Conservation (phyloP, 768 basidiomycete species). For the Sporobolomyces phaffii region DNA sequence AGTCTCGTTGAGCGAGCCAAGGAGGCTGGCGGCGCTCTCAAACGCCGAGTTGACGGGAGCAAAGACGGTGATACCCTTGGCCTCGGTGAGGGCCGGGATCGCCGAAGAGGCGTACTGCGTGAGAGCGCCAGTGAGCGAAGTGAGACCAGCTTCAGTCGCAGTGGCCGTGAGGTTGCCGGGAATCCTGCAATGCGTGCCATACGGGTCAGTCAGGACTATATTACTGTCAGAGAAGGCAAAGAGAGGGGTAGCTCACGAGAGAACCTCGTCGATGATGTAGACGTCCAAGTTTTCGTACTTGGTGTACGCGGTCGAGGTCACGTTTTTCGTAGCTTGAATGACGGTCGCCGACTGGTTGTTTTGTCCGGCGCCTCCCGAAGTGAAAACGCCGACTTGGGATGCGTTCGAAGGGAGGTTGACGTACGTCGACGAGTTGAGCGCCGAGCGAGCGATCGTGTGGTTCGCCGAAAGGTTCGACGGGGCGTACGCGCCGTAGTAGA, state of each 20-base stretch:
- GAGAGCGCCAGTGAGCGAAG: slow-evolving; percentile 43
- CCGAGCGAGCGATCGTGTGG: slow-evolving; percentile 45
- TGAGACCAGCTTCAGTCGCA: slow-evolving; percentile 39
- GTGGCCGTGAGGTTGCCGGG: slow-evolving; percentile 41
- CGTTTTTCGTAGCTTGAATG: slow-evolving; percentile 43
- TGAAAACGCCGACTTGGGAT: slow-evolving; percentile 23
- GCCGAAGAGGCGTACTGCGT: slow-evolving; percentile 38
- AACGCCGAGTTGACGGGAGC: slow-evolving; percentile 47
- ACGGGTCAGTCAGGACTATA: background rate
- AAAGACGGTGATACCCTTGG: slow-evolving; percentile 47
- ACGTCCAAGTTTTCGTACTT: slow-evolving; percentile 26
- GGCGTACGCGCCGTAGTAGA: slow-evolving; percentile 45
- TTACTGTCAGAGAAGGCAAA: background rate
- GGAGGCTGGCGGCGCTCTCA: slow-evolving; percentile 20
- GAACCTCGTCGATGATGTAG: slow-evolving; percentile 33
- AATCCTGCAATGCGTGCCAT: background rate
- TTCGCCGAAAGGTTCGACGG: slow-evolving; percentile 37
- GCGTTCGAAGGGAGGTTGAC: slow-evolving; percentile 27
- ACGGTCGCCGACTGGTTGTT: slow-evolving; percentile 38
- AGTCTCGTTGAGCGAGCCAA: slow-evolving; percentile 43
- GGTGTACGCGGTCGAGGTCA: slow-evolving; percentile 27
- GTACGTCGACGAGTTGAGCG: slow-evolving; percentile 42
- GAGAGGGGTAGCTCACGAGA: slow-evolving; percentile 28
- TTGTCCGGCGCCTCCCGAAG: background rate
- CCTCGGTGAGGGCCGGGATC: slow-evolving; percentile 38